A percentile compares a stretch with the other conserved stretches of the same genome.
These are phyloP conservation scores for Caloboletus firmus DNA, from an alignment of 1,284 basidiomycete genomes.

Conservation along the genomic window DNA sequence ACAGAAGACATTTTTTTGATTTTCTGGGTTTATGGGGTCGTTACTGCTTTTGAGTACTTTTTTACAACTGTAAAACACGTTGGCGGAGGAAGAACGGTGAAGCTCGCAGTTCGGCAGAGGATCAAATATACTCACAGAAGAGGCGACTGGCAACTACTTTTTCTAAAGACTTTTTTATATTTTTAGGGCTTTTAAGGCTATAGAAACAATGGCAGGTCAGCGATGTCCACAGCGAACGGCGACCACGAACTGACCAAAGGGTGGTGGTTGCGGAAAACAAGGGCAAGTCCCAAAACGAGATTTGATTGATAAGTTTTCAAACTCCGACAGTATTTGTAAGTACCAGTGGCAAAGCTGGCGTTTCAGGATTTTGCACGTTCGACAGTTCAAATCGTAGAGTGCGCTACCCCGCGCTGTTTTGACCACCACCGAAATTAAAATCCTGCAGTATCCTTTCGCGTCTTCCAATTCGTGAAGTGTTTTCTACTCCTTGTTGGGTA, in stretches of 20 bases:
- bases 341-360: too few relatives aligned
- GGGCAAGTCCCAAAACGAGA: conserved; percentile 20
- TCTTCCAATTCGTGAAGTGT: background rate
- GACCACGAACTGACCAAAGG: conserved; percentile 29
- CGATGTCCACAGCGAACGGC: conserved; percentile 2
- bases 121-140: conserved; percentile 52
- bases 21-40: conserved; percentile 60
- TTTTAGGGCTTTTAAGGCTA: conserved; percentile 46
- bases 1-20: conserved; percentile 62
- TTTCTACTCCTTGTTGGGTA: background rate
- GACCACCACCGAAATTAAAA: background rate
- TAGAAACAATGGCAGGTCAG: conserved; percentile 26
- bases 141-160: conserved; percentile 74
- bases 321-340: conserved; percentile 31
- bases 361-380: too few relatives aligned
- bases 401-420: background rate
- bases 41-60: conserved; percentile 84
- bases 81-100: conserved; percentile 18
- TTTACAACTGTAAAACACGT: conserved; percentile 50
- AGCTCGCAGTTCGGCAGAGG: conserved; percentile 15
- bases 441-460: background rate
- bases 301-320: conserved; percentile 36
- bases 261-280: conserved; percentile 40
- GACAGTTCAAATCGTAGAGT: background rate
- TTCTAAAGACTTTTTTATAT: conserved; percentile 56